A percentile compares a stretch with the other conserved stretches of the same genome.
Conservation (phyloP, 1,284 basidiomycete genomes). For the Naganishia sp. region DNA sequence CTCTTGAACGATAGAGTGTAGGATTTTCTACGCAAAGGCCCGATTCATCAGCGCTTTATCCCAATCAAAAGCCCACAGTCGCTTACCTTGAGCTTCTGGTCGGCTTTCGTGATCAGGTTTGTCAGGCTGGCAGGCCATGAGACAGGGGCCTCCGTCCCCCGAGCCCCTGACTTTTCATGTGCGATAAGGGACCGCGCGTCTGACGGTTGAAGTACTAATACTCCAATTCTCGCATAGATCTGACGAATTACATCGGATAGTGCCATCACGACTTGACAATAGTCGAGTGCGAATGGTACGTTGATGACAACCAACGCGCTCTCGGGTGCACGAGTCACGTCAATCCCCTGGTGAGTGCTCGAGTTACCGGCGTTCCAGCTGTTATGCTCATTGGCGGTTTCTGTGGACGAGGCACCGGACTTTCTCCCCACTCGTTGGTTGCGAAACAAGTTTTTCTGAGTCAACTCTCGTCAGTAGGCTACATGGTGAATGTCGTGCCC, state of each 20-base stretch:
- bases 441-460: constrained; percentile 47
- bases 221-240: constrained; percentile 55
- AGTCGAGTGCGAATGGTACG: constrained; percentile 58
- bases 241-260: constrained; percentile 56
- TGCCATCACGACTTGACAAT: constrained; percentile 56
- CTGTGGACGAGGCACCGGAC: constrained; percentile 1
- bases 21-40: constrained; percentile 24
- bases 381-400: neutral
- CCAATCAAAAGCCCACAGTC: too few relatives aligned
- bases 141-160: neutral
- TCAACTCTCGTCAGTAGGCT: neutral
- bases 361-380: neutral
- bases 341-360: neutral
- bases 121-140: constrained; percentile 10
- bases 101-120: constrained; percentile 26
- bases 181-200: neutral
- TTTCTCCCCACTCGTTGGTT: constrained; percentile 35
- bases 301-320: neutral
- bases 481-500: neutral
- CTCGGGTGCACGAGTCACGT: neutral
- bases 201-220: constrained; percentile 33
- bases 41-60: neutral
- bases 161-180: neutral
- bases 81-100: constrained; percentile 14
- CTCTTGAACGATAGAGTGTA: constrained; percentile 26